Conservation (phyloP, 2,329 filamentous ascomycete species). For the Phialophora chinensis region DNA sequence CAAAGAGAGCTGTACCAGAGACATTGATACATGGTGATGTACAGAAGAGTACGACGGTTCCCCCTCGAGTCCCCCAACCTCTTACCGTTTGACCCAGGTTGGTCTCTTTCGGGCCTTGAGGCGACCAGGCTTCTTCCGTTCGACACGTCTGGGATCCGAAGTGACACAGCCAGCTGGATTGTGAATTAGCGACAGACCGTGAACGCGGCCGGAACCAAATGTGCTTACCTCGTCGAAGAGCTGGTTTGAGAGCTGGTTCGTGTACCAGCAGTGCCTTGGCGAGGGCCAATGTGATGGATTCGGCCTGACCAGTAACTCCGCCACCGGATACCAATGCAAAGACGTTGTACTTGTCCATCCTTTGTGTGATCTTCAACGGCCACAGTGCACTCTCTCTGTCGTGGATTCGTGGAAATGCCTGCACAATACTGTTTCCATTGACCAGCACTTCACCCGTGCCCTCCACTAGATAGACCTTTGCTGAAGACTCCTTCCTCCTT, state of each 20-base stretch:
- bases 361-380: constrained; percentile 80
- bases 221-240: constrained; percentile 82
- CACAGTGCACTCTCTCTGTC: constrained; percentile 94
- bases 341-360: constrained; percentile 95
- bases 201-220: constrained; percentile 12
- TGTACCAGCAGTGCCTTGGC: constrained; percentile 87
- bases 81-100: constrained; percentile 87
- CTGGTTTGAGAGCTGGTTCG: constrained; percentile 88
- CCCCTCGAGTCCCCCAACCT: constrained; percentile 12
- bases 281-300: constrained; percentile 88
- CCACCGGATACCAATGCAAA: constrained; percentile 86
- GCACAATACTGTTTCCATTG: constrained; percentile 83
- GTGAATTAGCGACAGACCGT: constrained; percentile 28
- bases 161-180: constrained; percentile 84
- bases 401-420: constrained; percentile 85
- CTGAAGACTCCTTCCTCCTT: constrained; percentile 83
- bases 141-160: constrained; percentile 86
- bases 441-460: constrained; percentile 87
- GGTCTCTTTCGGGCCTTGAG: constrained; percentile 98
- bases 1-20: constrained; percentile 30
- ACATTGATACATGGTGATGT: constrained; percentile 41
- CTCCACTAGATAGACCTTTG: constrained; percentile 86
- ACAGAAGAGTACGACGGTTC: constrained; percentile 37
- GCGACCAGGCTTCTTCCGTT: constrained; percentile 97
- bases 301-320: constrained; percentile 92